A percentile compares a stretch with the other conserved stretches of the same genome.
phyloP scores from a whole-genome alignment of 176 grass and related monocot genomes.

The Raddia distichophylla region DNA sequence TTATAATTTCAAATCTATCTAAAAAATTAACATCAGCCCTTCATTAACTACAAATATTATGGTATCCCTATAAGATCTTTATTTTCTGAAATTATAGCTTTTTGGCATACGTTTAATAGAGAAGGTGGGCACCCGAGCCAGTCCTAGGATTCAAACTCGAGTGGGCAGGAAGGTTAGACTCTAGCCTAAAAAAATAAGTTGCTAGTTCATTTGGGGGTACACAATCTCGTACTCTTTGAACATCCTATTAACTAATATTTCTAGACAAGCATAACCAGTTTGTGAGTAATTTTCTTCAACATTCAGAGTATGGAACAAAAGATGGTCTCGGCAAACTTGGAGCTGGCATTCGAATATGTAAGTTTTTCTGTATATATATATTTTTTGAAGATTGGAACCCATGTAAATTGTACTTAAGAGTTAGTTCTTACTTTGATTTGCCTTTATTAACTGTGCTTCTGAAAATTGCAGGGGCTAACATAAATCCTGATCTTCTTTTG shows the following conservation, averaged over 20 bases:
- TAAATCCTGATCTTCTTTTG: slow-evolving; percentile 85
- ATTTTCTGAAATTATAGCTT: too few species aligned
- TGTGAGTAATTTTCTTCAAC: background rate
- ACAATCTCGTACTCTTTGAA: background rate
- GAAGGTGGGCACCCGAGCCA: too few species aligned
- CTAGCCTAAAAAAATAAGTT: too few species aligned
- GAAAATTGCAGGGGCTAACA: slow-evolving; percentile 70
- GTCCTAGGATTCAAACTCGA: too few species aligned
- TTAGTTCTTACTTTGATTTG: slow-evolving; percentile 21
- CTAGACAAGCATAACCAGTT: background rate
- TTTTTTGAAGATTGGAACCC: background rate
- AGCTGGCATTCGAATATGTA: slow-evolving; percentile 90
- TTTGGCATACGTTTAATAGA: too few species aligned
- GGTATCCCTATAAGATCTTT: too few species aligned
- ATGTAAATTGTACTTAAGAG: background rate
- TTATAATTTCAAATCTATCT: too few species aligned
- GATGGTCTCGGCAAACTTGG: slow-evolving; percentile 80
- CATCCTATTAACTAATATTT: background rate
- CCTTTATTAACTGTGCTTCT: slow-evolving; percentile 4
- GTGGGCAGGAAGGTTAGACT: too few species aligned
- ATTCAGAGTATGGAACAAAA: slow-evolving; percentile 80
- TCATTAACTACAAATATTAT: background rate
- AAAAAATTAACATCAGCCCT: background rate
- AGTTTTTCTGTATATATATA: slow-evolving; percentile 17
- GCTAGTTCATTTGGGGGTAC: background rate